A percentile compares a stretch with the other conserved stretches of the same genome.
Conservation (phyloP, 208 protist species). For the Phytomonas francai region DNA sequence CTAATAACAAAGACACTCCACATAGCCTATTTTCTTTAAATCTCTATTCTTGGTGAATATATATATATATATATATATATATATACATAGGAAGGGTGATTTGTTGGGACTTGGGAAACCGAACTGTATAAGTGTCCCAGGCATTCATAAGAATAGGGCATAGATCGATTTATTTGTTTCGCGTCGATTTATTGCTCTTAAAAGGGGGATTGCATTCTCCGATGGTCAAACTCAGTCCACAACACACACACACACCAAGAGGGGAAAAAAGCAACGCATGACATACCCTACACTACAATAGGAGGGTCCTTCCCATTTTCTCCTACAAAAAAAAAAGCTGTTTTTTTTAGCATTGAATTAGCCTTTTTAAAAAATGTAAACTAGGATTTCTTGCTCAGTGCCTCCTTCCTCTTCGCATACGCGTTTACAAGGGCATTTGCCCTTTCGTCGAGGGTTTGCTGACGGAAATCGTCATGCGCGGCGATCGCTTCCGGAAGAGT, state of each 20-base stretch:
- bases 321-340: not conserved
- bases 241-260: too few species aligned
- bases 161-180: too few species aligned
- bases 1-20: not conserved
- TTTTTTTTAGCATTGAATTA: slow-evolving; percentile 7
- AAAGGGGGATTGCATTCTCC: not conserved
- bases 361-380: not conserved
- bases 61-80: slow-evolving; percentile 12
- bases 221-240: not conserved
- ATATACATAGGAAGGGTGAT: slow-evolving; percentile 11
- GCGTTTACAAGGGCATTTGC: slow-evolving; percentile 49
- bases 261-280: not conserved
- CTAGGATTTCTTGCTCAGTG: slow-evolving; percentile 21
- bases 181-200: too few species aligned
- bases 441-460: slow-evolving; percentile 37
- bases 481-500: slow-evolving; percentile 27
- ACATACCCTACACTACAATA: not conserved
- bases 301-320: too few species aligned
- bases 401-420: slow-evolving; percentile 48
- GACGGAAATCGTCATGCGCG: slow-evolving; percentile 12
- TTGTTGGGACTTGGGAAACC: not conserved
- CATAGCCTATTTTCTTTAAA: not conserved
- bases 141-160: too few species aligned
- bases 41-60: not conserved
- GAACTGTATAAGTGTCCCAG: too few species aligned